Base-by-base conservation (phyloP, 1,284 basidiomycete species). In the Sporisorium sorghi region DNA sequence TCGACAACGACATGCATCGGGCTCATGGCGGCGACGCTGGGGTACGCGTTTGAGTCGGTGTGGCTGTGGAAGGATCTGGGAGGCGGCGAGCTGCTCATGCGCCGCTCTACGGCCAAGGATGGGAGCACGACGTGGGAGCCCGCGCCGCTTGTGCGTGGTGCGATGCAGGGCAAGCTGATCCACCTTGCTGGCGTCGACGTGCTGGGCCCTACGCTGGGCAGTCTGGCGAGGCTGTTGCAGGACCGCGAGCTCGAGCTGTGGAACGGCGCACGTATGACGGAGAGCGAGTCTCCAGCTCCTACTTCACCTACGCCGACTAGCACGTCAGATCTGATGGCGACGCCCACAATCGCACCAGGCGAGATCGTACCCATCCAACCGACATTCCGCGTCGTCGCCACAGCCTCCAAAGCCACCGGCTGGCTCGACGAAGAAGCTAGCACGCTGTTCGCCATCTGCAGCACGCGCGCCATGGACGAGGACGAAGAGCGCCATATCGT, bases 101-200 rank as follows among this genome's bases (percentile, higher is more conserved):
- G 83, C n/a, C 68, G 82, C 7, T 73, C 76, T 9, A 84, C 83
- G 3, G 74, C 74, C 6, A 65, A 71, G 21, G 82, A 83, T 26
- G 83, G 83, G 7, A 69, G 71, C 33, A 84, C 83, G 2, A 78
- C 78, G 1, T 85, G 83, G 81, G 79, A 81, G 60, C 78, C 82
- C 2, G 78, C 80, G 28, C 76, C 81, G 10, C 65, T 86, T 3
- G 73, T 79, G 5, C 50, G 62, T 7, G 83, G 81, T n/a, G 82
- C 83, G n/a, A 71, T 80, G 58, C 66, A 77, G n/a, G 85, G 84
- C 24, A 76, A 76, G 33, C 70, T 86, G 9, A 81, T 86, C 28
- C 84, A 85, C 53, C 73, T 86, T n/a, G 83, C 84, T 9, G 85
- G 85, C 5, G 76, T 85, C 33, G 85, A 86, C 46, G 82, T 85